Base-by-base conservation (phyloP, 495 filamentous ascomycete genomes). In the Bombardia bombarda region DNA sequence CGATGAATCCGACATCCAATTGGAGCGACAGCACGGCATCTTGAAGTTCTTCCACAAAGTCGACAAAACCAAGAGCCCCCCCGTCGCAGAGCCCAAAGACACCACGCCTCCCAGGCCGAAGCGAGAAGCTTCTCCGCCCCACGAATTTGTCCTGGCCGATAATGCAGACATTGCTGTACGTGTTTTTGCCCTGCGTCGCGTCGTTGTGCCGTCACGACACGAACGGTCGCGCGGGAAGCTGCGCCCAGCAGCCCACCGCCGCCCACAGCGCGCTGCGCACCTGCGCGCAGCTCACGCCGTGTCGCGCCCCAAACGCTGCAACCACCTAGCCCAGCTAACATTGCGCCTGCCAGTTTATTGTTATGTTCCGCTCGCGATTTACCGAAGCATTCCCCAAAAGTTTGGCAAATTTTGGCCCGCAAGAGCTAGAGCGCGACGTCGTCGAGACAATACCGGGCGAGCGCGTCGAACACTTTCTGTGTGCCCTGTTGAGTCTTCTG, bases 311-410 rank as follows among this genome's bases (percentile, higher is more conserved):
- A n/a, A n/a, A n/a, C n/a, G n/a, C n/a, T n/a, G n/a, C n/a, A n/a
- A n/a, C n/a, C n/a, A n/a, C n/a, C n/a, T n/a, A n/a, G n/a, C n/a
- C n/a, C n/a, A n/a, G n/a, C n/a, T n/a, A n/a, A n/a, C n/a, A n/a
- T n/a, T n/a, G n/a, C n/a, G 55, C 37, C 43, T 19, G 39, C 31
- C 63, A 96, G 90, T 94, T 98, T 63, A 87, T 98, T 63, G 86
- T 95, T 51, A 95, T 89, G 87, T 98, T 95, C 63, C 84, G 90
- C 59, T 80, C 86, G 64, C 86, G 92, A 55, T 97, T 97, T 60
- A 80, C 74, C 60, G 87, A 94, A 32, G 83, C 77, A 45, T 89
- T 98, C 48, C 83, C 88, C 24, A 87, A 87, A 58, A 88, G 85
- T 30, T 67, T 93, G 7, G 72, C 84, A 42, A 86, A 96, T 57